phyloP scores from a whole-genome alignment of 371 early-diverging fungal genomes.

The Phascolomyces articulosus region DNA sequence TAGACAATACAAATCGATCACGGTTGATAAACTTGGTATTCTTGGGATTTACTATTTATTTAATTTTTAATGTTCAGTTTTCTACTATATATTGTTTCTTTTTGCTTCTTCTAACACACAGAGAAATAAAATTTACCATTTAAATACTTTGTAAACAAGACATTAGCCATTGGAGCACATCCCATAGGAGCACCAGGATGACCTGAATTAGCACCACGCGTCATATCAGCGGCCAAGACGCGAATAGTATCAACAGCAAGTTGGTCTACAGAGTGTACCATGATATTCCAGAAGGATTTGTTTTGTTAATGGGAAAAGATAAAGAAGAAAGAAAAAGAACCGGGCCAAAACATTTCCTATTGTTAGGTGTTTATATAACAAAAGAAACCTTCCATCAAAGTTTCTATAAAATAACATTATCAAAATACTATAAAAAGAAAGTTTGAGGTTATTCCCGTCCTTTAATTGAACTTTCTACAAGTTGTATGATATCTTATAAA shows the following conservation, averaged over 20 bases:
- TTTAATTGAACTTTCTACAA: too few species aligned
- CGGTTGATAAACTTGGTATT: constrained; percentile 90
- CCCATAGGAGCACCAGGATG: constrained; percentile 91
- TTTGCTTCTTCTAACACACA: not conserved
- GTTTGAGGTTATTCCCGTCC: constrained; percentile 1
- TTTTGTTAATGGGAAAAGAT: not conserved
- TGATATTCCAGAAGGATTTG: too few species aligned
- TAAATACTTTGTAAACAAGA: constrained; percentile 86
- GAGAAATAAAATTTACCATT: constrained; percentile 73
- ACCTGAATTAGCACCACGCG: constrained; percentile 93
- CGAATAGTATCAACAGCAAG: constrained; percentile 89
- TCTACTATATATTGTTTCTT: not conserved
- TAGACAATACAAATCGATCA: constrained; percentile 99
- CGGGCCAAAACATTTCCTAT: too few species aligned
- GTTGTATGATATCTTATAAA: too few species aligned
- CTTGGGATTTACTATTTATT: constrained; percentile 85
- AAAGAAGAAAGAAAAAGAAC: not conserved
- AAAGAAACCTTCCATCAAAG: too few species aligned
- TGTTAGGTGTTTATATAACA: too few species aligned
- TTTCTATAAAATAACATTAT: too few species aligned
- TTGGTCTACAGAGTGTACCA: constrained; percentile 48
- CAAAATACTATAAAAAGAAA: not conserved
- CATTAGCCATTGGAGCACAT: constrained; percentile 94
- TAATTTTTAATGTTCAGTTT: too few species aligned
- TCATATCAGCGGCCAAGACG: constrained; percentile 90